Evolutionary conservation across 306 rosid species (phyloP), one percentile per base, ranked within the genome.

Genomic region (Casuarina cunninghamiana): DNA sequence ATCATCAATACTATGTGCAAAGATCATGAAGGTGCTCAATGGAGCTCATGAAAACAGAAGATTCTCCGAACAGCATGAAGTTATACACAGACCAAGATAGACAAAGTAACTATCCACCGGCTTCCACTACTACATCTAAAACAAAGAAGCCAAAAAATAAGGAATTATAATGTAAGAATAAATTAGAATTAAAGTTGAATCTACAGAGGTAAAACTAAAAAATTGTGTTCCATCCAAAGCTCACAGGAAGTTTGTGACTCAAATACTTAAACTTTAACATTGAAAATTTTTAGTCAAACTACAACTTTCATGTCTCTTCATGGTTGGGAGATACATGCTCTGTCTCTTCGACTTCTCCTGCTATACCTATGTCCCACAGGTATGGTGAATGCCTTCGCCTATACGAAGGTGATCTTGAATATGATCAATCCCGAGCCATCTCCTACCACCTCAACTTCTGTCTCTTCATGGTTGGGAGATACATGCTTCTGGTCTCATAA

Each of bases 391-490:
- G 88, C 83, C 97, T 92, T 53, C 94, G 84, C 91, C 94, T 80
- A 71, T 90, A 83, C 2, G 91, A 89, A 74, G 98, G 98, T n/a
- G 99, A 93, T 38, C 96, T 89, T 41, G 97, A 91, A 50, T 91
- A 91, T 17, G 97, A 88, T 83, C 93, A 84, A 83, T 93, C 94
- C 77, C 96, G 83, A 75, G 99, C 94, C 98, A 96, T 96, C 85
- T 89, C 81, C 79, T 61, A 75, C 70, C 46, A 46, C 77, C 84
- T 69, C 77, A 80, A 72, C 81, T 77, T 60, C 26, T 21, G 26
- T 21, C 26, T 21, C 26, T 21, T 21, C 26, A 26, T 26, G 32
- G 32, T 26, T 26, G 32, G 32, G 32, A 26, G 32, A 26, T 26
- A 26, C 32, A 26, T 26, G 32, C 32, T 26, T 1, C 32, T 26